phyloP scores from a whole-genome alignment of 2,329 filamentous ascomycete species.

The Cadophora luteo-olivacea region DNA sequence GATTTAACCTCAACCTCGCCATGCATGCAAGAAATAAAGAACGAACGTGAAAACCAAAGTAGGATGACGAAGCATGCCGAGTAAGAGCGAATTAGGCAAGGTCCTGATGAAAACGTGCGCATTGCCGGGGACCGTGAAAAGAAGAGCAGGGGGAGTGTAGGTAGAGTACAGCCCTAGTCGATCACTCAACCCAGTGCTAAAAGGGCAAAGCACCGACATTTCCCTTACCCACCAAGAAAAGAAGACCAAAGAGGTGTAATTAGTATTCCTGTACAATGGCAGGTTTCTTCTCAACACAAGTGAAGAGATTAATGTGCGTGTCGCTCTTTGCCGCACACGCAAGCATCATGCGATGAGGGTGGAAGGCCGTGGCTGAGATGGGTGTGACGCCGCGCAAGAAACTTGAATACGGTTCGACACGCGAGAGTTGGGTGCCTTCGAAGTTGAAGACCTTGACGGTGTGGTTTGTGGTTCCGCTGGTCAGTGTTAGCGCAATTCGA shows the following conservation, averaged over 20 bases:
- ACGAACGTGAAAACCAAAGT: neutral
- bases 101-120: neutral
- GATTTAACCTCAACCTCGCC: neutral
- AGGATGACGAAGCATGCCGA: too few relatives aligned
- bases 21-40: constrained; percentile 14
- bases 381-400: constrained; percentile 84
- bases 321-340: constrained; percentile 87
- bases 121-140: neutral
- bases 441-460: constrained; percentile 93
- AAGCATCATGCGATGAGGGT: constrained; percentile 91
- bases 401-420: constrained; percentile 87
- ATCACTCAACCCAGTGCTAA: neutral
- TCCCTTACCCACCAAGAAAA: too few relatives aligned
- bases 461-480: constrained; percentile 85
- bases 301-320: constrained; percentile 88
- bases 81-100: neutral
- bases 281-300: constrained; percentile 61
- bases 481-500: constrained; percentile 25
- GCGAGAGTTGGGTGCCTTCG: constrained; percentile 78
- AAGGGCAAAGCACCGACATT: neutral
- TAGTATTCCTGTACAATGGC: constrained; percentile 7
- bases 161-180: constrained; percentile 11
- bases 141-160: neutral
- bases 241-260: neutral
- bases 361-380: constrained; percentile 90